Evolutionary conservation across 352 stramenopile genomes (phyloP).

Genomic region (Vaucheria bursata): DNA sequence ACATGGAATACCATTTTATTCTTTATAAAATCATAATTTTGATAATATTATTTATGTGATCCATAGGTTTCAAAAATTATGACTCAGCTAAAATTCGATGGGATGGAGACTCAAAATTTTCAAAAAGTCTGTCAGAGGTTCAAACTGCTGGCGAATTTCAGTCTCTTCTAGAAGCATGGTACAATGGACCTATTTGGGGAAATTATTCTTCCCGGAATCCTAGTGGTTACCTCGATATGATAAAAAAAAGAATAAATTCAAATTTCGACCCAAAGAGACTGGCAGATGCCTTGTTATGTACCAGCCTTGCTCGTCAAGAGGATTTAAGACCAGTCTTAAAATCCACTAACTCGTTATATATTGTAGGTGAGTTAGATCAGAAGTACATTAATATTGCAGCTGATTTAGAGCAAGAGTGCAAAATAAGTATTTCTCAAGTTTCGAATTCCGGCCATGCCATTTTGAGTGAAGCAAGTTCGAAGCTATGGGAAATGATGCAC

Average conservation of each 20-base stretch:
- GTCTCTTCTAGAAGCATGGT: conserved; percentile 27
- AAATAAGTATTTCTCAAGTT: neutral
- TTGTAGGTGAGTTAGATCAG: conserved; percentile 22
- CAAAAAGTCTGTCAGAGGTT: neutral
- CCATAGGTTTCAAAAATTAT: no score
- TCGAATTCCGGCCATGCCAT: conserved; percentile 18
- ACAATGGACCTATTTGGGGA: conserved; percentile 22
- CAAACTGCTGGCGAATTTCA: neutral
- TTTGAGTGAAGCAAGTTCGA: conserved; percentile 15
- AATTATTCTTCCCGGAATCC: neutral
- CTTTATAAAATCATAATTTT: no score
- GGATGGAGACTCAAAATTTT: conserved; percentile 15
- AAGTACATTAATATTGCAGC: conserved; percentile 12
- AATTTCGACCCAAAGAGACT: neutral
- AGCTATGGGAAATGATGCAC: conserved; percentile 14
- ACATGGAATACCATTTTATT: no score
- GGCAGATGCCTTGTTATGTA: conserved; percentile 16
- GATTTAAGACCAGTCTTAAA: conserved; percentile 8
- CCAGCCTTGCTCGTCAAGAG: conserved; percentile 22
- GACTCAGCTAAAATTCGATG: no score
- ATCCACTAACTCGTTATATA: conserved; percentile 8
- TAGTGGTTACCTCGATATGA: conserved; percentile 14
- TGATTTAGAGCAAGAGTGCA: neutral
- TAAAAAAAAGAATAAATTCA: conserved; percentile 7
- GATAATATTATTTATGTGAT: no score